Evolutionary conservation across 106 monocot species (phyloP), one percentile per base, ranked within the genome.

Genomic region (Ottelia alismoides): DNA sequence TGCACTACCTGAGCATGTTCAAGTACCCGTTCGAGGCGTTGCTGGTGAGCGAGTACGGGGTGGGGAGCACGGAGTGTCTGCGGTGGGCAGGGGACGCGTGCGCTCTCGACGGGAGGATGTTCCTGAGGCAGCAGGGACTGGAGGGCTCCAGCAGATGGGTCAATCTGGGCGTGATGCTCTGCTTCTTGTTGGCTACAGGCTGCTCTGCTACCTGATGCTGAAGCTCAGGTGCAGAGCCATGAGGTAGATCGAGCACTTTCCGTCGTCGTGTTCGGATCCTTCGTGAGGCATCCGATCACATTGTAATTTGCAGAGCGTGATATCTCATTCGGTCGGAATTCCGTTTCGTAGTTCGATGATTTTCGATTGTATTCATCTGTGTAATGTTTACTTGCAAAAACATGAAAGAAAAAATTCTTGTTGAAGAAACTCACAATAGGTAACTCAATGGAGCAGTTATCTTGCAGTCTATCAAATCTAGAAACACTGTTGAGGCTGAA

Each of bases 1-100:
- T 96, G 96, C 81, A 89, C 57, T 96, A 96, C 51, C 27, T 89
- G 46, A 96, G 96, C 77, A 49, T 96, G 74, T 96, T 96, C 67
- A 96, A 85, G 88, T 89, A 85, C 55, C 96, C 96, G 0, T 96
- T 96, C 20, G 96, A 89, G 63, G 84, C 76, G 2, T 77, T 96
- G 49, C 18, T 96, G 51, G 49, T 89, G 14, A 96, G 85, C 26
- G 88, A 96, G 65, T 96, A 81, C 17, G 70, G 22, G 58, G 67
- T 45, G 28, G 87, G 82, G 46, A 63, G 70, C 57, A 27, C 49
- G 49, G 28, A 60, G 35, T 93, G 87, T 55, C 25, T 87, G 27
- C 27, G 67, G 22, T 47, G 26, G 26, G 58, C 28, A 20, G 65
- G 26, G 2, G 65, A 46, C 31, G 55, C 16, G 5, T 92, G 93